Base-by-base conservation (phyloP, 257 asterid genomes). In the Ophiorrhiza pumila region DNA sequence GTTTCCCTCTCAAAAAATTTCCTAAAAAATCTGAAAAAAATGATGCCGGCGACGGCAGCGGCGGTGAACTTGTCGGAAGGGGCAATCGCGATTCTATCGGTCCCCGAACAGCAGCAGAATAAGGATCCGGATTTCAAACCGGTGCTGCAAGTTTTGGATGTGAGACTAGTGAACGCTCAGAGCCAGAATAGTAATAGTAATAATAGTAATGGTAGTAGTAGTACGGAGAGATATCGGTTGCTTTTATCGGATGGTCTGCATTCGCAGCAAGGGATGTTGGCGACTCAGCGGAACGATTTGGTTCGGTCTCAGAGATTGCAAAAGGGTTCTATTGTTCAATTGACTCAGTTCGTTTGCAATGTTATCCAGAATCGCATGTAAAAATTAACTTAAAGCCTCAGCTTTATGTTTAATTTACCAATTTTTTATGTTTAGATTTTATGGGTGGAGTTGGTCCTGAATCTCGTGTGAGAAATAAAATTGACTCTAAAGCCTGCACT, bases 211-310 rank as follows among this genome's bases (percentile, higher is more conserved):
- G 27, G 29, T 12, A 78, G 29, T 43, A 65, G 22, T 53, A 73
- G 23, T 76, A 57, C 68, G 25, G 97, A 92, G 65, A 74, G 99
- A 12, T 90, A 83, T 31, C 84, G 99, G 65, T 17, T 92, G 17
- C 31, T 90, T 49, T 77, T 95, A 2, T 95, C 99, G 10, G 99
- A 95, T 61, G 98, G 98, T 0, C 10, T 29, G 13, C 79, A 76
- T 68, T 4, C 75, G 29, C 92, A 86, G 86, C 96, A 92, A 80
- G 96, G 94, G 4, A 95, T 95, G 99, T 84, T 95, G 78, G 94
- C 87, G 35, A 89, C 92, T 62, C 98, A 92, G 84, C 85, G 70
- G 4, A 95, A 92, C 74, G 87, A 86, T 0, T 75, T 95, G 80
- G 92, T 95, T 27, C 80, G 80, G 8, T 74, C 90, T 13, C 73